Conservation (phyloP, 2,329 filamentous ascomycete species). For the Alternaria sp. region DNA sequence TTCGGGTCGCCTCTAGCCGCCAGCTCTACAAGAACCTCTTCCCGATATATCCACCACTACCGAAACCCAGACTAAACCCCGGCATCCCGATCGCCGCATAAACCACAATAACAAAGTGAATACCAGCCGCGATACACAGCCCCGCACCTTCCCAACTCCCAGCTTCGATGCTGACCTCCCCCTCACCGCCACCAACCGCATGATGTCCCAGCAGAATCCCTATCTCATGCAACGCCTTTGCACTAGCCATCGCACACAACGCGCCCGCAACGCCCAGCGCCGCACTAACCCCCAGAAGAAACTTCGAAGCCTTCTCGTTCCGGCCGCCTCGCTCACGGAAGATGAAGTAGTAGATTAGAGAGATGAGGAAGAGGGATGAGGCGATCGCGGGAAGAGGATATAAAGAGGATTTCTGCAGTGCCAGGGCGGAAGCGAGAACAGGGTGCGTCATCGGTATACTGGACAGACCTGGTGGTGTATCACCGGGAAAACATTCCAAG, state of each 20-base stretch:
- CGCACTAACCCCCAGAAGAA: constrained; percentile 1
- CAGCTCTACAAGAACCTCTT: background rate
- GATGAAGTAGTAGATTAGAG: constrained; percentile 2
- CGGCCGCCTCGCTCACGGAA: background rate
- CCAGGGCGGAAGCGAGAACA: background rate
- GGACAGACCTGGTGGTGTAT: constrained; percentile 1
- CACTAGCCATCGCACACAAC: constrained; percentile 3
- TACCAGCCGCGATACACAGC: constrained; percentile 7
- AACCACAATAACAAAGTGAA: constrained; percentile 3
- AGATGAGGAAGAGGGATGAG: background rate
- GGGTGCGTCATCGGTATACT: constrained; percentile 1
- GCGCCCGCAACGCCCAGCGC: constrained; percentile 9
- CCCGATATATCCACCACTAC: background rate
- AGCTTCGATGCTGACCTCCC: background rate
- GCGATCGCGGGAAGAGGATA: constrained; percentile 8
- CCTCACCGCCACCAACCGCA: background rate
- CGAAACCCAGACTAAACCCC: background rate
- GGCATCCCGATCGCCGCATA: constrained; percentile 10
- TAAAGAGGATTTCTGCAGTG: constrained; percentile 2
- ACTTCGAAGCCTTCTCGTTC: constrained; percentile 2
- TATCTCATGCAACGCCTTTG: constrained; percentile 4
- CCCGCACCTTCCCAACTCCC: constrained; percentile 1
- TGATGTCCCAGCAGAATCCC: background rate
- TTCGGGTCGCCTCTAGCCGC: background rate
- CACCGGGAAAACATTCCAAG: constrained; percentile 3